Conservation (phyloP, 2,329 filamentous ascomycete genomes). For the Lachnellula subtilissima region DNA sequence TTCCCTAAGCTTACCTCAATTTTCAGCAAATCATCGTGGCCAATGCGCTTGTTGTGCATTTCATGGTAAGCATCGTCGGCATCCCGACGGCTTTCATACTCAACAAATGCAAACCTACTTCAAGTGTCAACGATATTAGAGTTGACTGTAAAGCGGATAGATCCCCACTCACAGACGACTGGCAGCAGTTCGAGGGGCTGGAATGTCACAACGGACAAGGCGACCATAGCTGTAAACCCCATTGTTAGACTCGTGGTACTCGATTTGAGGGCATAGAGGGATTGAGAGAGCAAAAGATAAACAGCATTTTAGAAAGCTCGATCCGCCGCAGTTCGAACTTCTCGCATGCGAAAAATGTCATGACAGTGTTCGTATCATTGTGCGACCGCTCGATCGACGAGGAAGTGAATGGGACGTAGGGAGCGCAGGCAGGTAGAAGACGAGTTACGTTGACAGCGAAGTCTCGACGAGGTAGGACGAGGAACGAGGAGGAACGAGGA, state of each 20-base stretch:
- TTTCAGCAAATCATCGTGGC: slow-evolving; percentile 86
- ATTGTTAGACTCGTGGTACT: slow-evolving; percentile 23
- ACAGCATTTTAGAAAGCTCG: slow-evolving; percentile 22
- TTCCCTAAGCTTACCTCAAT: slow-evolving; percentile 68
- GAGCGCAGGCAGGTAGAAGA: slow-evolving; percentile 37
- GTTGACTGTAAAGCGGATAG: slow-evolving; percentile 20
- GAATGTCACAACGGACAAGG: slow-evolving; percentile 96
- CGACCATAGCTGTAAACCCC: slow-evolving; percentile 73
- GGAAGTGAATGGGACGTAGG: slow-evolving; percentile 33
- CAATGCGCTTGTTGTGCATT: slow-evolving; percentile 99
- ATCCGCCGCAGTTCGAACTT: slow-evolving; percentile 24
- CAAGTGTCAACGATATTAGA: slow-evolving; percentile 34
- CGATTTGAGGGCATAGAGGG: slow-evolving; percentile 19
- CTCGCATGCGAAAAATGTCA: slow-evolving; percentile 24
- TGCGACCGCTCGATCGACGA: slow-evolving; percentile 37
- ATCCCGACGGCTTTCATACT: slow-evolving; percentile 97
- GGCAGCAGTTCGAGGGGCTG: slow-evolving; percentile 86
- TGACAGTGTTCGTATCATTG: slow-evolving; percentile 30
- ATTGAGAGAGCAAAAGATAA: slow-evolving; percentile 23
- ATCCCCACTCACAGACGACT: slow-evolving; percentile 79
- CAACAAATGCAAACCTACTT: slow-evolving; percentile 88
- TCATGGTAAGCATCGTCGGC: slow-evolving; percentile 98
- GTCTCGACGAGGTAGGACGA: slow-evolving; percentile 37
- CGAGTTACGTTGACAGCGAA: slow-evolving; percentile 42
- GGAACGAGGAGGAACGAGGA: slow-evolving; percentile 24